A percentile compares a stretch with the other conserved stretches of the same genome.
These are phyloP conservation scores for Cicer bijugum DNA, from an alignment of 306 rosid genomes.

Conservation along the genomic window DNA sequence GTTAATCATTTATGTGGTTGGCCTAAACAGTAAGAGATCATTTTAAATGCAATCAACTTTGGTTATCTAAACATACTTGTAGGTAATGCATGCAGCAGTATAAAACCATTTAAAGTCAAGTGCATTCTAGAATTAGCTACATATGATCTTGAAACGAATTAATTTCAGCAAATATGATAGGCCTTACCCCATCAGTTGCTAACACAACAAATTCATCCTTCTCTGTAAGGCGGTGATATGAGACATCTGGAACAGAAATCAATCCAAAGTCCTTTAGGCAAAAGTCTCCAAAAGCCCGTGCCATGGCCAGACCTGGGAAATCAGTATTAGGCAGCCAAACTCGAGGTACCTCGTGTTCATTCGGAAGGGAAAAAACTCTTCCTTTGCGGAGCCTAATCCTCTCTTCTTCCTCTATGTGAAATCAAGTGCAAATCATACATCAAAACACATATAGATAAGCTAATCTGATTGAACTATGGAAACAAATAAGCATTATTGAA, in stretches of 20 bases:
- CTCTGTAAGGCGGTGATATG: conserved; percentile 63
- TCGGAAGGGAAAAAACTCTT: conserved; percentile 78
- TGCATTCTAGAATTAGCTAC: conserved; percentile 20
- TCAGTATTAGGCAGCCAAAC: conserved; percentile 90
- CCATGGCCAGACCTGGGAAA: conserved; percentile 97
- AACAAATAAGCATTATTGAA: conserved; percentile 27
- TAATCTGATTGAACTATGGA: conserved; percentile 1
- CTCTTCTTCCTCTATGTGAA: conserved; percentile 72
- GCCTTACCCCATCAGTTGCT: conserved; percentile 95
- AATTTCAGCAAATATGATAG: conserved; percentile 24
- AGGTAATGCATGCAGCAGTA: conserved; percentile 12
- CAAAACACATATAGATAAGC: conserved; percentile 15
- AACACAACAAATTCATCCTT: conserved; percentile 88
- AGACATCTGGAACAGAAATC: conserved; percentile 80
- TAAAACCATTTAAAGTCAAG: conserved; percentile 29
- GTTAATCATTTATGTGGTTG: not conserved
- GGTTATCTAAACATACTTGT: not conserved
- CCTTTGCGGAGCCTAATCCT: conserved; percentile 77
- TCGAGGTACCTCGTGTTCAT: conserved; percentile 76
- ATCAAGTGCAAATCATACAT: conserved; percentile 29
- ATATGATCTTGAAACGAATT: conserved; percentile 25
- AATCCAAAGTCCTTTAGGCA: conserved; percentile 86
- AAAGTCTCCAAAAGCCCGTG: conserved; percentile 95
- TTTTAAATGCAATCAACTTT: conserved; percentile 7
- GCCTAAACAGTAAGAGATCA: conserved; percentile 11